Base-by-base conservation (phyloP, 345 rosid species). In the Eucalyptus fibrosa region DNA sequence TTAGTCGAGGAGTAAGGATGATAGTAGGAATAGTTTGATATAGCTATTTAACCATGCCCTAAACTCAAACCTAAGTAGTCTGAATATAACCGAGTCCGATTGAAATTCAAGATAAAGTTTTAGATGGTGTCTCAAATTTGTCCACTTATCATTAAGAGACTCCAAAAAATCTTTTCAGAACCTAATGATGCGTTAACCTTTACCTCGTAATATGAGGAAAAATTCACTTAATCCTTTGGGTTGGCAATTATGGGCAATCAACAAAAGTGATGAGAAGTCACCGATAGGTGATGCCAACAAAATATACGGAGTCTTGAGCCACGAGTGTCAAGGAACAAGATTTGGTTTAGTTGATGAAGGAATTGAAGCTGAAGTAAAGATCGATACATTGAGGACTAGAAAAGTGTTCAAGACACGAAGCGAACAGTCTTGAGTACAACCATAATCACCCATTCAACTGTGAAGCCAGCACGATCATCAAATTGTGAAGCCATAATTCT, bases 1-100 rank as follows among this genome's bases (percentile, higher is more conserved):
- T 1, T 15, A 1, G 55, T 51, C 4, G 0, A 62, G 19, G 72
- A 62, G 34, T 30, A 62, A 62, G 72, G 72, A 13, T 62, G 72
- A 55, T 21, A 55, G 60, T n/a, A 62, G 72, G 9, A 30, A 62
- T 30, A 62, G 2, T 62, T 62, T 62, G 72, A 62, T 32, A 30
- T 7, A 59, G 8, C 4, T 59, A 24, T 59, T 7, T 7, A 62
- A 30, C 34, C 34, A 2, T 30, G 32, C 16, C 34, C 72, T 62
- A 62, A 62, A 30, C 34, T 62, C 34, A 30, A 62, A 30, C 9
- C 34, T 14, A 30, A 30, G 4, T 62, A 30, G 18, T 62, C 34
- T 14, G 0, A 14, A 30, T 30, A 30, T 30, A 13, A 30, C 8
- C 1, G 5, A 30, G 8, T 62, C 72, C 3, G 0, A 62, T 62